Conservation (phyloP, 768 basidiomycete genomes). For the Rhodocollybia butyracea region DNA sequence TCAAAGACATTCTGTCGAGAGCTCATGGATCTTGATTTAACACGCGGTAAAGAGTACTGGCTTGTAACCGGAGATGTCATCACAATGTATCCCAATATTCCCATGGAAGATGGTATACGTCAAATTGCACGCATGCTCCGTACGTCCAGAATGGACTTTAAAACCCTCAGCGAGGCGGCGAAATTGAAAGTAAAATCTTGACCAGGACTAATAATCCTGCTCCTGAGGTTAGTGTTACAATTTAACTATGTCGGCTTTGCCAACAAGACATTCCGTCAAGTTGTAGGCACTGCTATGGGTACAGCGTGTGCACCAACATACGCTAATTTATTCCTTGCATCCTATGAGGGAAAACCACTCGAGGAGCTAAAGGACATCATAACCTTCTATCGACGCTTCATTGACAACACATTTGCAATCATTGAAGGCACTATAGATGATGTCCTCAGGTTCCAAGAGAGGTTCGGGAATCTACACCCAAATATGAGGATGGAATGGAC, state of each 20-base stretch:
- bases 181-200: not conserved
- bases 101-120: slow-evolving; percentile 20
- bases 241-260: slow-evolving; percentile 13
- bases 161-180: not conserved
- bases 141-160: slow-evolving; percentile 6
- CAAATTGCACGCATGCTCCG: not conserved
- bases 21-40: slow-evolving; percentile 4
- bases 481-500: slow-evolving; percentile 13
- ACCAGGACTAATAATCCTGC: slow-evolving; percentile 9
- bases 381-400: slow-evolving; percentile 11
- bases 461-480: slow-evolving; percentile 12
- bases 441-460: slow-evolving; percentile 9
- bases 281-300: slow-evolving; percentile 14
- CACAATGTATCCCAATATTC: slow-evolving; percentile 11
- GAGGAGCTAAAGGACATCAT: slow-evolving; percentile 8
- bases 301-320: slow-evolving; percentile 13
- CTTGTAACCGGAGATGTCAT: slow-evolving; percentile 11
- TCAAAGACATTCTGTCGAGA: slow-evolving; percentile 12
- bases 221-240: slow-evolving; percentile 9
- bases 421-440: slow-evolving; percentile 9
- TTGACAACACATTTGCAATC: slow-evolving; percentile 14
- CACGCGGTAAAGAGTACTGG: slow-evolving; percentile 7
- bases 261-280: slow-evolving; percentile 5
- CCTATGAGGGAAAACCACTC: slow-evolving; percentile 5
- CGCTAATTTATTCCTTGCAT: slow-evolving; percentile 15